Evolutionary conservation across 2,329 filamentous ascomycete genomes (phyloP).

Genomic region (Fusarium armeniacum): DNA sequence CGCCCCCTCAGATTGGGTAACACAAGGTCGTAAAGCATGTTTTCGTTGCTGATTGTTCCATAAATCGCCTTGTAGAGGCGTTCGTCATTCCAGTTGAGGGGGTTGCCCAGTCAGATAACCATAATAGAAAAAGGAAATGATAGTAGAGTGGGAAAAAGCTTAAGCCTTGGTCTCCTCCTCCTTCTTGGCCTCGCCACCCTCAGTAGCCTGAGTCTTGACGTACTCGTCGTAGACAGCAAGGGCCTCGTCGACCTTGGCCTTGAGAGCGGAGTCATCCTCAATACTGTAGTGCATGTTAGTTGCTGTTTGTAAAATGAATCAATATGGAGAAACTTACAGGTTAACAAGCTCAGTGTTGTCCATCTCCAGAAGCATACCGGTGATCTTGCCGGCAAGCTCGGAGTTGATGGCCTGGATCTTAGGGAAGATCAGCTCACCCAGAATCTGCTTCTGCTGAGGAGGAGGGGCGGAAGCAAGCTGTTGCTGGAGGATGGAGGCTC

Average conservation of each 20-base stretch:
- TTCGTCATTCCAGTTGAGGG: slow-evolving; percentile 47
- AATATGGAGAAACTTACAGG: slow-evolving; percentile 77
- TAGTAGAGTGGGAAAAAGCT: slow-evolving; percentile 33
- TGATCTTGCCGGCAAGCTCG: slow-evolving; percentile 98
- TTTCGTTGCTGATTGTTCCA: slow-evolving; percentile 49
- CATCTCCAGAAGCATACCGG: slow-evolving; percentile 99
- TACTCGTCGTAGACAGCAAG: slow-evolving; percentile 99
- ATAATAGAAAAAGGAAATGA: slow-evolving; percentile 50
- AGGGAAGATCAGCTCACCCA: slow-evolving; percentile 97
- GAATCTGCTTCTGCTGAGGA: slow-evolving; percentile 96
- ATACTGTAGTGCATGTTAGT: slow-evolving; percentile 69
- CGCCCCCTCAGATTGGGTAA: slow-evolving; percentile 47
- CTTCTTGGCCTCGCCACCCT: slow-evolving; percentile 62
- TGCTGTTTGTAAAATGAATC: slow-evolving; percentile 38
- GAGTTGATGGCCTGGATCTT: slow-evolving; percentile 97
- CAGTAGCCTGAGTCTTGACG: slow-evolving; percentile 82
- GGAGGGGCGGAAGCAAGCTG: slow-evolving; percentile 71
- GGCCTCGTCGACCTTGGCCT: slow-evolving; percentile 96
- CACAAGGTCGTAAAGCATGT: slow-evolving; percentile 50
- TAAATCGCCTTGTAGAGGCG: slow-evolving; percentile 44
- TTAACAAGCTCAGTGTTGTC: slow-evolving; percentile 94
- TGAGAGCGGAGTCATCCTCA: slow-evolving; percentile 88
- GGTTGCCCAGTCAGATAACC: slow-evolving; percentile 50
- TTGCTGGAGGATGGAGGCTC: slow-evolving; percentile 63
- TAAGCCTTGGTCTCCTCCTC: slow-evolving; percentile 64